Conservation (phyloP, 2,329 filamentous ascomycete species). For the Cladophialophora immunda region DNA sequence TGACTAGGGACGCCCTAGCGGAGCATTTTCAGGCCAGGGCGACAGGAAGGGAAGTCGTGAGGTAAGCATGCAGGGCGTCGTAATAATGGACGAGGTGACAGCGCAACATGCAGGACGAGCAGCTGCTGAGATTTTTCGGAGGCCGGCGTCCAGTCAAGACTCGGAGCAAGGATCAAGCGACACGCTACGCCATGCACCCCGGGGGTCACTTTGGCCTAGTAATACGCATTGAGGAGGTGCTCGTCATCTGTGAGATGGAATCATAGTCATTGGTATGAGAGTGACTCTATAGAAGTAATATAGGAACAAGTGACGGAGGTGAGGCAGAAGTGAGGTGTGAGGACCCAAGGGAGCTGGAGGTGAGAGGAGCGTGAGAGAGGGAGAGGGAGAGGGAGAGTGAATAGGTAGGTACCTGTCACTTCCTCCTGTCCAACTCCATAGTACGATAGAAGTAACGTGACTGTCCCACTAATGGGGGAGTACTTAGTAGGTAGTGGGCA, state of each 20-base stretch:
- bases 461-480: background rate
- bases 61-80: slow-evolving; percentile 21
- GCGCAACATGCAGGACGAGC: background rate
- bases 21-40: background rate
- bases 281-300: background rate
- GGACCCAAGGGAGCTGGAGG: too few relatives aligned
- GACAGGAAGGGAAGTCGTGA: slow-evolving; percentile 19
- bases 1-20: background rate
- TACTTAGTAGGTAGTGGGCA: background rate
- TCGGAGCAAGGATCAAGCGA: slow-evolving; percentile 13
- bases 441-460: slow-evolving; percentile 1
- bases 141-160: background rate
- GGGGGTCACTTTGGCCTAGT: background rate
- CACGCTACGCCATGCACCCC: background rate
- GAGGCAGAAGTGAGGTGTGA: background rate
- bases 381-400: too few relatives aligned
- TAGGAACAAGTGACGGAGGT: background rate
- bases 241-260: background rate
- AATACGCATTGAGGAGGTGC: background rate
- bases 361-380: too few relatives aligned
- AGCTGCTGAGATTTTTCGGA: background rate
- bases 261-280: background rate
- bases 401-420: too few relatives aligned
- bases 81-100: slow-evolving; percentile 9
- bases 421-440: too few relatives aligned